These are phyloP conservation scores for Aspergillus panamensis DNA, from an alignment of 495 filamentous ascomycete species.

Conservation along the genomic window DNA sequence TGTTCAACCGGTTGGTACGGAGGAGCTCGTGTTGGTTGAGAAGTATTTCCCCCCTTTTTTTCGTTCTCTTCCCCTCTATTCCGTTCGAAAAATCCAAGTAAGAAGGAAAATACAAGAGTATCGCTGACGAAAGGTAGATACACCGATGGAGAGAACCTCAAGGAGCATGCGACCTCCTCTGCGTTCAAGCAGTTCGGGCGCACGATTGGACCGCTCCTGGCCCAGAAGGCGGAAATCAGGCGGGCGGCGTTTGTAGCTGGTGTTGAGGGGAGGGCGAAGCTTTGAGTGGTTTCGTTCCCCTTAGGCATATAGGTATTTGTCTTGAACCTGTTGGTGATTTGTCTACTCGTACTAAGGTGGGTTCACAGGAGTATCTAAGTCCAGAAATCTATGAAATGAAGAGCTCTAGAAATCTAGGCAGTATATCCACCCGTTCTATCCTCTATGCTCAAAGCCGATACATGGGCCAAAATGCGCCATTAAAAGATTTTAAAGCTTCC, in stretches of 20 bases:
- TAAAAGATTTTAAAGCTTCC: constrained; percentile 27
- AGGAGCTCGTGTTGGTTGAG: constrained; percentile 20
- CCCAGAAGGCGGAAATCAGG: constrained; percentile 17
- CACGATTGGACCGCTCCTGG: constrained; percentile 14
- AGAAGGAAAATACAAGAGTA: too few relatives aligned
- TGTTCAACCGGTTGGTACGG: constrained; percentile 9
- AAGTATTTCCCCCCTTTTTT: constrained; percentile 11
- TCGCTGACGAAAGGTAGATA: constrained; percentile 8
- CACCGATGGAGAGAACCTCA: constrained; percentile 18
- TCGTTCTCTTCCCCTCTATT: not conserved
- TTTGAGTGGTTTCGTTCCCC: not conserved
- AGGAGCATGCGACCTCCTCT: constrained; percentile 15
- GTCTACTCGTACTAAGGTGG: too few relatives aligned
- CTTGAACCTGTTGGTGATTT: not conserved
- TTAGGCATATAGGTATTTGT: not conserved
- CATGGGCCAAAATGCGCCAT: not conserved
- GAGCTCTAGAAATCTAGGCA: not conserved
- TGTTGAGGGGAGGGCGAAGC: constrained; percentile 21
- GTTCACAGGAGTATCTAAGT: not conserved
- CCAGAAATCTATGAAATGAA: not conserved
- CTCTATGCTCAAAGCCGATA: not conserved
- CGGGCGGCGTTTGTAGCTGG: constrained; percentile 16
- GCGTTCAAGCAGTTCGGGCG: constrained; percentile 19
- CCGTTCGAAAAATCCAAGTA: too few relatives aligned
- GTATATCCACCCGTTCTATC: not conserved